phyloP scores from a whole-genome alignment of 225 moss, liverwort and hornwort genomes.

The Lunularia cruciata region DNA sequence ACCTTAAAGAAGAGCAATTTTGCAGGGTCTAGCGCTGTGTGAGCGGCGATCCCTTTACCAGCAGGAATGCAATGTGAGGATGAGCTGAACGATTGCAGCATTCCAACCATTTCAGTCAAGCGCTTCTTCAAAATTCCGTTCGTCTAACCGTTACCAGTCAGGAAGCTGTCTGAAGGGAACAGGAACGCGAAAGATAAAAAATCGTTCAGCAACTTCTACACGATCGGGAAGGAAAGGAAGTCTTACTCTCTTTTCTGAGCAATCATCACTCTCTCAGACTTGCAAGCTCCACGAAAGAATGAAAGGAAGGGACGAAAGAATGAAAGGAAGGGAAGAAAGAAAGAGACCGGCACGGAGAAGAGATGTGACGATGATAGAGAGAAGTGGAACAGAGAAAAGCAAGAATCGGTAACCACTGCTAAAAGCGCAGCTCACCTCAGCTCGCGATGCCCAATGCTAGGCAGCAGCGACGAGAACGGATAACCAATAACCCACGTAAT shows the following conservation, averaged over 20 bases:
- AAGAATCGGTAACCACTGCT: no score
- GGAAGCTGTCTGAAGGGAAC: background rate
- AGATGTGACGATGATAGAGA: background rate
- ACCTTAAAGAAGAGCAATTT: background rate
- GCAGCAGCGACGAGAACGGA: background rate
- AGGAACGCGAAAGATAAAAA: background rate
- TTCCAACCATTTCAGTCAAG: slow-evolving; percentile 12
- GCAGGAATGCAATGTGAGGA: slow-evolving; percentile 3
- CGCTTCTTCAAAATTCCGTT: background rate
- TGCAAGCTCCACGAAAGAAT: no score
- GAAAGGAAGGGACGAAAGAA: no score
- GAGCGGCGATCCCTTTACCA: background rate
- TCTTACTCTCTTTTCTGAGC: no score
- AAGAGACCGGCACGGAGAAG: background rate
- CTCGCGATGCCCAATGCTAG: background rate
- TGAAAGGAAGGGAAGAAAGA: no score
- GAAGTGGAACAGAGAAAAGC: background rate
- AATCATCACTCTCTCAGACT: background rate
- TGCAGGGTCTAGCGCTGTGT: background rate
- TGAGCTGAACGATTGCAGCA: background rate
- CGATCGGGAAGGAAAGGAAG: no score
- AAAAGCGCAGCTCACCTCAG: background rate
- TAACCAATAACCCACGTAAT: no score
- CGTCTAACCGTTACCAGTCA: background rate
- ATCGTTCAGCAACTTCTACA: no score